Conservation (phyloP, 2,329 filamentous ascomycete genomes). For the Neopestalotiopsis sp. region DNA sequence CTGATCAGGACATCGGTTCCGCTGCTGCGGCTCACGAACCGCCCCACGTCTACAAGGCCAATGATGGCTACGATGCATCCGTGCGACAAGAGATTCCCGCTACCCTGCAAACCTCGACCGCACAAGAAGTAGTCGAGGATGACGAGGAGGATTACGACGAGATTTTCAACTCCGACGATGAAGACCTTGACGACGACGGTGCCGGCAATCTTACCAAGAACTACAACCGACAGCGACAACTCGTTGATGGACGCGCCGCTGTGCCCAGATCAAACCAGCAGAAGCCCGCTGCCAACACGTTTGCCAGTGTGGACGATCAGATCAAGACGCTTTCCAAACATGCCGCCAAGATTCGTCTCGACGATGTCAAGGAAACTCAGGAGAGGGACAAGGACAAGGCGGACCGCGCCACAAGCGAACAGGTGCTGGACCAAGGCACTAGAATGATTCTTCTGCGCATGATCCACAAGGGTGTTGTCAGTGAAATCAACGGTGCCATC, state of each 20-base stretch:
- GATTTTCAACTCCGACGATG: constrained; percentile 47
- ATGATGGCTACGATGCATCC: constrained; percentile 49
- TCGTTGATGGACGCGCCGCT: constrained; percentile 55
- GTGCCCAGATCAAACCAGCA: constrained; percentile 78
- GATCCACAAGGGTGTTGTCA: constrained; percentile 89
- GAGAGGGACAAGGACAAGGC: constrained; percentile 80
- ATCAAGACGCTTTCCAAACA: constrained; percentile 84
- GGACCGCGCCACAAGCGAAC: constrained; percentile 91
- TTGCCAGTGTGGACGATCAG: constrained; percentile 83
- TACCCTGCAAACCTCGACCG: background rate
- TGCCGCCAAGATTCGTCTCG: constrained; percentile 83
- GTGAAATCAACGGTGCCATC: constrained; percentile 91
- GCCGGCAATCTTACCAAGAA: constrained; percentile 79
- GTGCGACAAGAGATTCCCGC: constrained; percentile 35
- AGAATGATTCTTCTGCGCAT: constrained; percentile 96
- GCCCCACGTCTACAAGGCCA: constrained; percentile 49
- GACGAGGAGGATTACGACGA: constrained; percentile 45
- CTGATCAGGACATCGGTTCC: constrained; percentile 18
- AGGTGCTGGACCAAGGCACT: constrained; percentile 91
- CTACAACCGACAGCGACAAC: constrained; percentile 82
- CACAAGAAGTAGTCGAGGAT: constrained; percentile 35
- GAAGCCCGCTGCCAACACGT: constrained; percentile 80
- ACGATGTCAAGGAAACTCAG: constrained; percentile 63
- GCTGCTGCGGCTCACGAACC: constrained; percentile 51
- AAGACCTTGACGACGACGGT: constrained; percentile 50